phyloP scores from a whole-genome alignment of 768 basidiomycete species.

The Calocera viscosa region DNA sequence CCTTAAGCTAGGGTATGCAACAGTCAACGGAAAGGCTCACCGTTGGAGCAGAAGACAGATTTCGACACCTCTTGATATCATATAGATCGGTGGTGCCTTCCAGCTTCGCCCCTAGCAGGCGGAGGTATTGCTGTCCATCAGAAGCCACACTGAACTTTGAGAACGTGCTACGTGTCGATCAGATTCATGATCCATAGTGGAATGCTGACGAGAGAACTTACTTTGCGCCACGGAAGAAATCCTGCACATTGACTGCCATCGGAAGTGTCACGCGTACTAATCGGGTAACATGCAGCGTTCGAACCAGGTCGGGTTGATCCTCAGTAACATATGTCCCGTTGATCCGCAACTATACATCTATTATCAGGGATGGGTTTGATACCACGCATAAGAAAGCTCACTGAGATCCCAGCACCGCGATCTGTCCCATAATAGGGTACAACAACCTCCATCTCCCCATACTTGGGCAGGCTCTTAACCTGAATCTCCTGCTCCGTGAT shows the following conservation, averaged over 20 bases:
- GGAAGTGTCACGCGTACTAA: conserved; percentile 61
- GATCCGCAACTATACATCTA: conserved; percentile 19
- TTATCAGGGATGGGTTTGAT: neutral
- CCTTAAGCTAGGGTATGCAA: conserved; percentile 33
- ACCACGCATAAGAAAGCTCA: conserved; percentile 7
- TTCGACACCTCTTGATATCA: conserved; percentile 27
- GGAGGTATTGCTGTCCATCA: conserved; percentile 64
- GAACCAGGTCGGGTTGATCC: conserved; percentile 38
- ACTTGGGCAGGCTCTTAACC: neutral
- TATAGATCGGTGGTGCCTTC: conserved; percentile 21
- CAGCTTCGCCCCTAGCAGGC: conserved; percentile 50
- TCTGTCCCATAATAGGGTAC: conserved; percentile 24
- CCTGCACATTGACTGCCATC: conserved; percentile 86
- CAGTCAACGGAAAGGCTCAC: conserved; percentile 31
- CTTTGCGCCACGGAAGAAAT: conserved; percentile 85
- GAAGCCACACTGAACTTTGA: conserved; percentile 85
- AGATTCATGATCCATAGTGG: conserved; percentile 4
- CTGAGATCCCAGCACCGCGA: conserved; percentile 35
- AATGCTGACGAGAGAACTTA: conserved; percentile 28
- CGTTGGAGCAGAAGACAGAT: conserved; percentile 38
- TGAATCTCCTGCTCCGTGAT: neutral
- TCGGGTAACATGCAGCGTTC: conserved; percentile 44
- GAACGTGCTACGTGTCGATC: conserved; percentile 46
- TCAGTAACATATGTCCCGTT: conserved; percentile 56
- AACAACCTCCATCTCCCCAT: conserved; percentile 14